Conservation (phyloP, 768 basidiomycete genomes). For the Serendipita sp. region DNA sequence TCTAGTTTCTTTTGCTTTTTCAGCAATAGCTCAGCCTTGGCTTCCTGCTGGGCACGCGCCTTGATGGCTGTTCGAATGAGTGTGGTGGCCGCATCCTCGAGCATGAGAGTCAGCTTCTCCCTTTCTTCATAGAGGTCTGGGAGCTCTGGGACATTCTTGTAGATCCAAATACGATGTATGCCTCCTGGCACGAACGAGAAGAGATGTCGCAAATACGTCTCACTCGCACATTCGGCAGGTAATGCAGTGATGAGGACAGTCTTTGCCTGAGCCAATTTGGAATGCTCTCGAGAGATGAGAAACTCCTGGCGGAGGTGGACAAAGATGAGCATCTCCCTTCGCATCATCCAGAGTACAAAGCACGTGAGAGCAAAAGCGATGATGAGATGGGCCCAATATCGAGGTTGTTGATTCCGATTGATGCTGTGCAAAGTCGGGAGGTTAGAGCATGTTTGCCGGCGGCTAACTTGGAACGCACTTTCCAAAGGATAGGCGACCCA, state of each 20-base stretch:
- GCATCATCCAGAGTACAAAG: slow-evolving; percentile 44
- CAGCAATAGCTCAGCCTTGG: slow-evolving; percentile 26
- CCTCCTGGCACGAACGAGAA: slow-evolving; percentile 56
- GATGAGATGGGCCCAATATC: slow-evolving; percentile 1
- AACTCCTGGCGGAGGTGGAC: slow-evolving; percentile 26
- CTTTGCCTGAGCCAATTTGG: slow-evolving; percentile 43
- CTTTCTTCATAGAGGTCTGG: slow-evolving; percentile 31
- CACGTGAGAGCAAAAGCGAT: slow-evolving; percentile 21
- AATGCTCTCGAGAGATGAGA: slow-evolving; percentile 43
- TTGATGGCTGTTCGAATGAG: slow-evolving; percentile 29
- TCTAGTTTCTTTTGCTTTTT: slow-evolving; percentile 20
- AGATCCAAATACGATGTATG: slow-evolving; percentile 52
- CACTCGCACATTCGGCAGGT: slow-evolving; percentile 36
- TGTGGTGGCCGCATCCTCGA: slow-evolving; percentile 41
- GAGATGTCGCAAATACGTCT: slow-evolving; percentile 33
- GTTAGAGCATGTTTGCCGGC: not conserved
- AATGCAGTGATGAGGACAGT: slow-evolving; percentile 55
- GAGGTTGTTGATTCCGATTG: not conserved
- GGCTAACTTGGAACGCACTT: slow-evolving; percentile 35
- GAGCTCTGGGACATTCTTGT: slow-evolving; percentile 28
- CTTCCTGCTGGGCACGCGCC: slow-evolving; percentile 17
- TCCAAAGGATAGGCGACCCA: slow-evolving; percentile 34
- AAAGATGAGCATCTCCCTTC: slow-evolving; percentile 40
- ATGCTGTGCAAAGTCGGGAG: not conserved
- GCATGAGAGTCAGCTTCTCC: slow-evolving; percentile 32